phyloP scores from a whole-genome alignment of 495 filamentous ascomycete genomes.

The Xylona heveae region DNA sequence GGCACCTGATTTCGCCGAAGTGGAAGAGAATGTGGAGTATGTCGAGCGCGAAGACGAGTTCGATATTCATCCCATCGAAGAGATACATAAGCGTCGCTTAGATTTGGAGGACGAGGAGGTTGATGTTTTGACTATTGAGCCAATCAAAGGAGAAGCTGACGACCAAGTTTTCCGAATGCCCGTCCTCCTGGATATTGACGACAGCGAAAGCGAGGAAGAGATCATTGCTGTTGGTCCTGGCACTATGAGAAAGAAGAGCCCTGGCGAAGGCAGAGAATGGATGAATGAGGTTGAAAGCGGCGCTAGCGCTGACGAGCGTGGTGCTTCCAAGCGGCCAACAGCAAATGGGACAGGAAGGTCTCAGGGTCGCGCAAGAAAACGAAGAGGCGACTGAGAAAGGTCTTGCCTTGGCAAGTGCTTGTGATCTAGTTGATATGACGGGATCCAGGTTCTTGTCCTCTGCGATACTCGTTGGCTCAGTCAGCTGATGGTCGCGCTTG shows the following conservation, averaged over 20 bases:
- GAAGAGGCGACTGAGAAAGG: too few relatives aligned
- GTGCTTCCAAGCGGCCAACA: conserved; percentile 7
- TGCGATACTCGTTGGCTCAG: too few relatives aligned
- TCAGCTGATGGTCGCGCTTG: too few relatives aligned
- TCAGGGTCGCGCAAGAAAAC: neutral
- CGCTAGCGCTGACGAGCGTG: conserved; percentile 21
- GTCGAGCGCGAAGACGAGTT: conserved; percentile 92
- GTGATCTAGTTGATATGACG: too few relatives aligned
- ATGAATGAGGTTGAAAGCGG: conserved; percentile 23
- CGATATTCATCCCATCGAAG: conserved; percentile 87
- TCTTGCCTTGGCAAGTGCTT: too few relatives aligned
- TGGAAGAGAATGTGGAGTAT: conserved; percentile 96
- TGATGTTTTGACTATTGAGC: conserved; percentile 63
- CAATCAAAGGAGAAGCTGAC: conserved; percentile 30
- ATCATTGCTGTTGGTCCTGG: conserved; percentile 68
- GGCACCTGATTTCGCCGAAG: conserved; percentile 89
- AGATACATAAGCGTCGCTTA: conserved; percentile 74
- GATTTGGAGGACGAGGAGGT: conserved; percentile 79
- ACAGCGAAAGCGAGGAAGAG: conserved; percentile 68
- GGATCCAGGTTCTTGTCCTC: too few relatives aligned
- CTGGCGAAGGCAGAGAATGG: conserved; percentile 31
- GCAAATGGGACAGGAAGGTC: conserved; percentile 13
- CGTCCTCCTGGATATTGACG: conserved; percentile 60
- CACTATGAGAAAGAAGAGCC: conserved; percentile 59
- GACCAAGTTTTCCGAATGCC: conserved; percentile 65